Conservation (phyloP, 1,139 yeast genomes). For the Debaryomyces fabryi region DNA sequence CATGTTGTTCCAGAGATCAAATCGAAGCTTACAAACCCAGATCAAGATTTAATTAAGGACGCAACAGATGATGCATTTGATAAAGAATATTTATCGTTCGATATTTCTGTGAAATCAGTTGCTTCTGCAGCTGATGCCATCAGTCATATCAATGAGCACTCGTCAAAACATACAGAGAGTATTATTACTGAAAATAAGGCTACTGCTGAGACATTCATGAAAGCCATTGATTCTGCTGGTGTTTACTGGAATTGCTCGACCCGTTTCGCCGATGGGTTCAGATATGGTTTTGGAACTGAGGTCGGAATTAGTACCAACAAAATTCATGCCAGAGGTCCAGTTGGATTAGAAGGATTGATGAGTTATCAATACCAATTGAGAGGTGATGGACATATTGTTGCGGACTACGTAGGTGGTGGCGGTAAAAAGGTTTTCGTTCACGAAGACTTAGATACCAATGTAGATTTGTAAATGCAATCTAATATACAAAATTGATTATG, state of each 20-base stretch:
- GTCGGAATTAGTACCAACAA: slow-evolving; percentile 97
- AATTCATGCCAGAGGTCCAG: slow-evolving; percentile 98
- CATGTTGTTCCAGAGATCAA: slow-evolving; percentile 64
- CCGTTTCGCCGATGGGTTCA: slow-evolving; percentile 96
- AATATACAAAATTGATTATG: not conserved
- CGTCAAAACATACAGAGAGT: slow-evolving; percentile 95
- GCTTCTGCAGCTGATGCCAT: slow-evolving; percentile 69
- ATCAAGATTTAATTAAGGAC: slow-evolving; percentile 25
- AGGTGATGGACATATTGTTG: slow-evolving; percentile 91
- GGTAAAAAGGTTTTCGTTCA: slow-evolving; percentile 82
- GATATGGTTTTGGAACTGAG: slow-evolving; percentile 98
- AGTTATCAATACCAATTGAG: slow-evolving; percentile 91
- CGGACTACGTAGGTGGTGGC: slow-evolving; percentile 92
- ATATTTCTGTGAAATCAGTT: slow-evolving; percentile 72
- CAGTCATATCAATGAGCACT: slow-evolving; percentile 80
- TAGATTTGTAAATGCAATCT: slow-evolving; percentile 9
- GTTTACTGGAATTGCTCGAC: slow-evolving; percentile 99
- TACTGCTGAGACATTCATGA: slow-evolving; percentile 74
- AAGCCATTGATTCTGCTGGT: slow-evolving; percentile 92
- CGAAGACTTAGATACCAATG: slow-evolving; percentile 48
- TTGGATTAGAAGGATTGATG: slow-evolving; percentile 94
- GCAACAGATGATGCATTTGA: slow-evolving; percentile 67
- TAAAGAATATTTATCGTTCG: slow-evolving; percentile 81
- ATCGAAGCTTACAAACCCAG: slow-evolving; percentile 15
- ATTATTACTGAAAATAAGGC: slow-evolving; percentile 76